A percentile compares a stretch with the other conserved stretches of the same genome.
phyloP scores from a whole-genome alignment of 371 early-diverging fungal species.

The Mortierella sp. region DNA sequence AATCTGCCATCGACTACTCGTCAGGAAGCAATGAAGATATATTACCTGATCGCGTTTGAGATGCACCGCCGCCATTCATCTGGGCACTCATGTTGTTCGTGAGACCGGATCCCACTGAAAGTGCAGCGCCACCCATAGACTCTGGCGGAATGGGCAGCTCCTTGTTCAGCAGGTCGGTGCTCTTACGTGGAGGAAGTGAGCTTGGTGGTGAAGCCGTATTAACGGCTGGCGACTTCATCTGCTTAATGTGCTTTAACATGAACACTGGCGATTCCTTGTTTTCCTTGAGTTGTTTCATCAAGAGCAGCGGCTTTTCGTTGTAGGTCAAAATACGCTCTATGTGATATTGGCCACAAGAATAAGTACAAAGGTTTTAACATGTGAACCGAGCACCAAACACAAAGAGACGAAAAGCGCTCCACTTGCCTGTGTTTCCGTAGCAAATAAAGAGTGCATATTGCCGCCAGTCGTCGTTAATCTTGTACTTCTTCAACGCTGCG shows the following conservation, averaged over 20 bases:
- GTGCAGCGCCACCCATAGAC: slow-evolving; percentile 4
- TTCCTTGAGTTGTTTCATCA: slow-evolving; percentile 85
- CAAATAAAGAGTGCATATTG: slow-evolving; percentile 87
- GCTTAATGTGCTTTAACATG: slow-evolving; percentile 79
- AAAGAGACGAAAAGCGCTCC: not conserved
- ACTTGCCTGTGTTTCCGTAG: slow-evolving; percentile 63
- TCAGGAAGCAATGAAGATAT: too few species aligned
- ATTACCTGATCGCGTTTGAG: too few species aligned
- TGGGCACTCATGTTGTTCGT: not conserved
- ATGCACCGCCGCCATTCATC: slow-evolving; percentile 6
- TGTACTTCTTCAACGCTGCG: slow-evolving; percentile 90
- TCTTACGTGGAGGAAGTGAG: slow-evolving; percentile 46
- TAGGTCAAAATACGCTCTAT: slow-evolving; percentile 80
- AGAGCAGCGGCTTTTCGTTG: slow-evolving; percentile 84
- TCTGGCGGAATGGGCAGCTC: slow-evolving; percentile 48
- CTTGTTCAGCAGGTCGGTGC: slow-evolving; percentile 46
- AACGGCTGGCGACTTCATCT: slow-evolving; percentile 62
- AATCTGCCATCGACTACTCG: too few species aligned
- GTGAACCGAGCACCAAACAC: not conserved
- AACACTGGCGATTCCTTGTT: slow-evolving; percentile 80
- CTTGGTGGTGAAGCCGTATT: slow-evolving; percentile 38
- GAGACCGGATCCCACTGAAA: not conserved
- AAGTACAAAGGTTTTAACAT: too few species aligned
- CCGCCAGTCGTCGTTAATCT: slow-evolving; percentile 88
- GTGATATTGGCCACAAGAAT: too few species aligned